Base-by-base conservation (phyloP, 441 rosid genomes). In the Biscutella laevigata region DNA sequence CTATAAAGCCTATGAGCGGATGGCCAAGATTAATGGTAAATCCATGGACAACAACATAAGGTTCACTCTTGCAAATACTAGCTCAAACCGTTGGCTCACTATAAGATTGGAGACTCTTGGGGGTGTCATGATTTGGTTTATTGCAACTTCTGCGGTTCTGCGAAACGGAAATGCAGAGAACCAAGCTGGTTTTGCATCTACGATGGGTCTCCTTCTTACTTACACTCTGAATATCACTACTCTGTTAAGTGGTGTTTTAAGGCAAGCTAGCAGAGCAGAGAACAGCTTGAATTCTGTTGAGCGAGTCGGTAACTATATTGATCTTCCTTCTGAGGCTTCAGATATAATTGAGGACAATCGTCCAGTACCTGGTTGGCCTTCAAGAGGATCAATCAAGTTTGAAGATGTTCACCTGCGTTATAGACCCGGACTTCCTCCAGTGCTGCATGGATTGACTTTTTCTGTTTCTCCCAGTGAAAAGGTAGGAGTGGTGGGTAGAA, bases 401-500 rank as follows among this genome's bases (percentile, higher is more conserved):
- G 82, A 73, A 74, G 86, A 94, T 62, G 92, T 87, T 48, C 77
- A 79, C 61, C 62, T 94, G 22, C 87, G 88, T 34, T 86, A 94
- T 57, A 77, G 92, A 56, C 82, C 92, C 0, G 95, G 86, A 73
- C 98, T 87, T 81, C 92, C 98, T 68, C 92, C 87, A 0, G 96
- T 87, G 15, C 66, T 90, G 65, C 91, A 83, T 70, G 96, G 96
- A 17, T 64, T 94, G 40, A 72, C 96, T 22, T 83, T 85, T 35
- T 9, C 61, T 30, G 78, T 82, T 62, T 77, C 83, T 51, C 90
- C 95, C 0, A 67, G 79, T 59, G 96, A 87, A 71, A 94, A 85
- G 76, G 63, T 87, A 22, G 98, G 99, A 55, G 78, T 94, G 38
- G 99, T 79, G 55, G 96, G 99, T 64, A 85, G 98, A 81, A 94